Evolutionary conservation across 1,139 yeast genomes (phyloP).

Genomic region (Geotrichum fermentans): DNA sequence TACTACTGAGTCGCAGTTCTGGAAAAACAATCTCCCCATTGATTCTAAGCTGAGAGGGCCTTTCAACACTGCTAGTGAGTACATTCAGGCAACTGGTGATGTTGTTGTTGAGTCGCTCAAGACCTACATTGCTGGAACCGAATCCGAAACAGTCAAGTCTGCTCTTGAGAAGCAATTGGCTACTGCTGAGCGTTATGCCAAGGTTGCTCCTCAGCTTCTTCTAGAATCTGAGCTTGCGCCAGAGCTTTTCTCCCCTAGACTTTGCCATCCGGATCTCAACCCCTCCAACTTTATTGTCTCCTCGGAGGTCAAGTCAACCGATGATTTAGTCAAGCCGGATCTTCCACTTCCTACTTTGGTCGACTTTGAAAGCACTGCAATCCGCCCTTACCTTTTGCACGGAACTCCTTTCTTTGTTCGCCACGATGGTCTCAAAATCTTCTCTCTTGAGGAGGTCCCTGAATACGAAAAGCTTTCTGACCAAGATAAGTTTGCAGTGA

Average conservation of each 20-base stretch:
- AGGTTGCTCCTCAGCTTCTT: slow-evolving; percentile 50
- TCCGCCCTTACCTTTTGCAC: slow-evolving; percentile 76
- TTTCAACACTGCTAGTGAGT: slow-evolving; percentile 55
- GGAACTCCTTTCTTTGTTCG: slow-evolving; percentile 78
- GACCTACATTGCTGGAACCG: slow-evolving; percentile 53
- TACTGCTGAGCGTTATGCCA: slow-evolving; percentile 56
- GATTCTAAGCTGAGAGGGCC: slow-evolving; percentile 56
- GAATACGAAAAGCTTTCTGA: slow-evolving; percentile 63
- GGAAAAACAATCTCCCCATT: slow-evolving; percentile 47
- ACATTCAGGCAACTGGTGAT: slow-evolving; percentile 58
- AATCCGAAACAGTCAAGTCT: slow-evolving; percentile 43
- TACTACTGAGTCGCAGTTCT: slow-evolving; percentile 71
- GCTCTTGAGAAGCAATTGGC: slow-evolving; percentile 42
- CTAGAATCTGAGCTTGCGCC: slow-evolving; percentile 25
- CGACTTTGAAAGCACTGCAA: slow-evolving; percentile 75
- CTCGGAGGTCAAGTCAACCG: slow-evolving; percentile 33
- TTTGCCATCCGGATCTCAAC: slow-evolving; percentile 78
- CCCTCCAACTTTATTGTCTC: slow-evolving; percentile 74
- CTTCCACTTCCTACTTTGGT: slow-evolving; percentile 45
- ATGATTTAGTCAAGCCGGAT: slow-evolving; percentile 14
- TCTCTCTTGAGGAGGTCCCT: slow-evolving; percentile 69
- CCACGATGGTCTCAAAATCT: slow-evolving; percentile 83
- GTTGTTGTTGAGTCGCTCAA: slow-evolving; percentile 63
- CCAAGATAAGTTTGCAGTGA: slow-evolving; percentile 70
- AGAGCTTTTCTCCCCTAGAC: slow-evolving; percentile 63